Evolutionary conservation across 164 flowering plant genomes (phyloP), one percentile per base, ranked within the genome.

Genomic region (Liriodendron chinense): DNA sequence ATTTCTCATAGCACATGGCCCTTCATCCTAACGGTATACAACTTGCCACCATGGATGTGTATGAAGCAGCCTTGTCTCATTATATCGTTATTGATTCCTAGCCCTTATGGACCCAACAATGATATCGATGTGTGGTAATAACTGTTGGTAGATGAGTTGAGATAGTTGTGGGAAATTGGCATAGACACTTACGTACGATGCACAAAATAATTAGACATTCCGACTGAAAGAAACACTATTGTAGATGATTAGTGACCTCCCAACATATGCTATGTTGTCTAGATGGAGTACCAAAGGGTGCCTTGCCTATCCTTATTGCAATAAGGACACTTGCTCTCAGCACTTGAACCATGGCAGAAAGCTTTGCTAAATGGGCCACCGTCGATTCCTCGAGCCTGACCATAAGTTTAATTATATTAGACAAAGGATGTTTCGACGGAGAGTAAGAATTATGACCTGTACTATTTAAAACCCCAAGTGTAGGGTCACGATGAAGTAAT

Each of bases 181-280:
- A n/a, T n/a, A n/a, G n/a, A n/a, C n/a, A 61, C 74, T 18, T 78
- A 68, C 64, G 79, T 81, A 79, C 79, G 65, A 0, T 65, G 1
- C n/a, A n/a, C n/a, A n/a, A n/a, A n/a, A n/a, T n/a, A n/a, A n/a
- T n/a, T n/a, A n/a, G n/a, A n/a, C n/a, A 0, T 81, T 79, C 59
- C 28, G 0, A 1, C 26, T 84, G 73, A 71, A 48, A 16, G 78
- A 73, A 21, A 61, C 79, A 6, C 0, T 82, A 1, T 20, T 82
- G 20, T 82, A 81, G 81, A 82, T 75, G 0, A 82, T 84, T 3
- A 84, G 66, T 72, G 81, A 84, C 26, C 82, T 84, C 48, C 79
- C 77, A 0, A 79, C 77, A 4, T 79, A 79, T 79, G 81, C 70
- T 1, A 69, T 49, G 25, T 24, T 81, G 20, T 77, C 79, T 3